Base-by-base conservation (phyloP, 331 rosid genomes). In the Acacia concinna region DNA sequence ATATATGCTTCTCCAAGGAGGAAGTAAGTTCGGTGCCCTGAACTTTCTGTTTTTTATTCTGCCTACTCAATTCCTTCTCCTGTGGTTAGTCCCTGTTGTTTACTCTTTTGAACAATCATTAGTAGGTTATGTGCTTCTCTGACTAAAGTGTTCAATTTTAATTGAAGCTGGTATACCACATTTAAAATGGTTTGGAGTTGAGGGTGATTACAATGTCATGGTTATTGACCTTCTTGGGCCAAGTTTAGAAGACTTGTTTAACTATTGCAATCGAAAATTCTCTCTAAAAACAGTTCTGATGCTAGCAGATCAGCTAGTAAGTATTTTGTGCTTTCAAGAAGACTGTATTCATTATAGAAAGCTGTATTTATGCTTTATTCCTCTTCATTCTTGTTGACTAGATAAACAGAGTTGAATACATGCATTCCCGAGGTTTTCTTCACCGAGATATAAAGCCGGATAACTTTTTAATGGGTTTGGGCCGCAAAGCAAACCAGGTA, bases 371-470 rank as follows among this genome's bases (percentile, higher is more conserved):
- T 82, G 32, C 66, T 40, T 43, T 79, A 68, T 18, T 63, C 71
- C 66, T 62, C 28, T 71, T 44, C 63, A 27, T 34, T 47, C 74
- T 87, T 73, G 66, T 68, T 71, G 77, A 13, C 79, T 85, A 96
- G 99, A 79, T 96, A 82, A 96, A 90, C 84, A 90, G 99, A 91
- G 98, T 93, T 73, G 99, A 96, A 90, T 96, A 93, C 87, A 89
- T 96, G 98, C 99, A 96, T 77, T 90, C 97, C 74, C 93, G 93
- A 54, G 98, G 99, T 43, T 96, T 96, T 82, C 97, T 96, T 85
- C 99, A 96, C 77, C 99, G 99, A 41, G 99, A 96, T 87, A 96
- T 96, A 85, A 96, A 96, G 93, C 99, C 99, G 21, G 99, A 96
- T 86, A 96, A 96, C 93, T 96, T 93, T 84, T 87, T 96, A 82